phyloP scores from a whole-genome alignment of 2,329 filamentous ascomycete genomes.

The Elsinoe perseae region DNA sequence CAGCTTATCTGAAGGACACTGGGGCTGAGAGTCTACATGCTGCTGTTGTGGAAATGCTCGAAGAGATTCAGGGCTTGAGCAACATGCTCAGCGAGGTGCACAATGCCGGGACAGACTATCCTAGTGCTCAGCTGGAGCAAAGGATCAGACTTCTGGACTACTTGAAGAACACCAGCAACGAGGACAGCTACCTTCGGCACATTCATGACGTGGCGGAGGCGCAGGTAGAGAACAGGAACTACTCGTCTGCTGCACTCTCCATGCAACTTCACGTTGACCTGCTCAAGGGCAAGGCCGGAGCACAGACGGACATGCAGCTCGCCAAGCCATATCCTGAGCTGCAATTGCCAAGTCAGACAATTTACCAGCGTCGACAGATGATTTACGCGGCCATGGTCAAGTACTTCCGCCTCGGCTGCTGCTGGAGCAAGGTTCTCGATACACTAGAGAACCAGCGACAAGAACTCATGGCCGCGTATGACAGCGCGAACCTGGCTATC shows the following conservation, averaged over 20 bases:
- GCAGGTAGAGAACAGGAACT: constrained; percentile 67
- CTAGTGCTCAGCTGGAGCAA: constrained; percentile 70
- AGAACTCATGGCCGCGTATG: constrained; percentile 9
- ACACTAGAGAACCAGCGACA: constrained; percentile 67
- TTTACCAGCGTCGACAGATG: constrained; percentile 86
- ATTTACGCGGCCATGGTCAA: constrained; percentile 94
- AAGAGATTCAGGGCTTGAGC: constrained; percentile 80
- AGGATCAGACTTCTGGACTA: constrained; percentile 91
- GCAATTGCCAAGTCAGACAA: constrained; percentile 69
- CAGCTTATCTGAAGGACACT: constrained; percentile 59
- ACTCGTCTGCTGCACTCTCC: constrained; percentile 80
- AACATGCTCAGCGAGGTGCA: constrained; percentile 87
- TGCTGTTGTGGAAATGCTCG: constrained; percentile 70
- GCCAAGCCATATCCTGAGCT: constrained; percentile 47
- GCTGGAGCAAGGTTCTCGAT: constrained; percentile 79
- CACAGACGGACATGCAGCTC: constrained; percentile 52
- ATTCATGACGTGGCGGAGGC: constrained; percentile 82
- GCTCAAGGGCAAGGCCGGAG: constrained; percentile 67
- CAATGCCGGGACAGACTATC: constrained; percentile 55
- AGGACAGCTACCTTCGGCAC: constrained; percentile 93
- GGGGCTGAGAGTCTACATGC: constrained; percentile 65
- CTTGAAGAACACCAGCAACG: constrained; percentile 90
- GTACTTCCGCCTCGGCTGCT: constrained; percentile 86
- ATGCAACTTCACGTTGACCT: constrained; percentile 85
- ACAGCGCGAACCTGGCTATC: constrained; percentile 54